These are phyloP conservation scores for Conticribra guillardii DNA, from an alignment of 108 stramenopile genomes.

Conservation along the genomic window DNA sequence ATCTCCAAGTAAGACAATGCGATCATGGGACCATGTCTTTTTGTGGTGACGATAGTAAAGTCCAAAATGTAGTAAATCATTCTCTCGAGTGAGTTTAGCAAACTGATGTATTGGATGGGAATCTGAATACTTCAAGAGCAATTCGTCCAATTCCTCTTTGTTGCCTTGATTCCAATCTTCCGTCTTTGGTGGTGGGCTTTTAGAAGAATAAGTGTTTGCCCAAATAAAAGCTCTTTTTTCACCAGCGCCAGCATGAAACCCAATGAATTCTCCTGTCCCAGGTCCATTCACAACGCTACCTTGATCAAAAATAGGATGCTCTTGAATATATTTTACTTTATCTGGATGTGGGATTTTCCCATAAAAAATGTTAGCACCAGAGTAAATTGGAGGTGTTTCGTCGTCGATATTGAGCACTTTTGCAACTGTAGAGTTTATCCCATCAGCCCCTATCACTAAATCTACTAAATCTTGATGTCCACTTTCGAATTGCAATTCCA, in stretches of 20 bases:
- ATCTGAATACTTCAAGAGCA: conserved; percentile 11
- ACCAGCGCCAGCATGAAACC: conserved; percentile 22
- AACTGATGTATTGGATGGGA: conserved; percentile 36
- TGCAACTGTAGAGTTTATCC: conserved; percentile 28
- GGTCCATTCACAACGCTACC: conserved; percentile 29
- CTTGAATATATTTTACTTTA: background rate
- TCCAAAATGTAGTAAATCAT: conserved; percentile 37
- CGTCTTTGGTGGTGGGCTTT: conserved; percentile 13
- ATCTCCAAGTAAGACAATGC: conserved; percentile 32
- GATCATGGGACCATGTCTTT: conserved; percentile 23
- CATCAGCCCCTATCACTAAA: conserved; percentile 33
- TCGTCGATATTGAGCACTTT: conserved; percentile 21
- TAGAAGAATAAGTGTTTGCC: conserved; percentile 29
- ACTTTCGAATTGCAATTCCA: conserved; percentile 14
- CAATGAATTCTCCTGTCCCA: conserved; percentile 32
- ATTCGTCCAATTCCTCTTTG: conserved; percentile 6
- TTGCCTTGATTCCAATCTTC: conserved; percentile 31
- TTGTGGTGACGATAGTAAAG: conserved; percentile 30
- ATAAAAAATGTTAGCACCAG: conserved; percentile 38
- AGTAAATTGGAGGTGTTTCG: conserved; percentile 18
- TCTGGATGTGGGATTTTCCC: conserved; percentile 27
- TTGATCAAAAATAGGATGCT: conserved; percentile 21
- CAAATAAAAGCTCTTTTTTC: conserved; percentile 26
- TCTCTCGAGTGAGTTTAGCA: conserved; percentile 9
- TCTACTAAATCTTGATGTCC: conserved; percentile 27